Percentiles rank a stretch among this genome's conserved stretches.
Evolutionary conservation across 2,329 filamentous ascomycete species (phyloP).

Genomic region (Colletotrichum orchidophilum): DNA sequence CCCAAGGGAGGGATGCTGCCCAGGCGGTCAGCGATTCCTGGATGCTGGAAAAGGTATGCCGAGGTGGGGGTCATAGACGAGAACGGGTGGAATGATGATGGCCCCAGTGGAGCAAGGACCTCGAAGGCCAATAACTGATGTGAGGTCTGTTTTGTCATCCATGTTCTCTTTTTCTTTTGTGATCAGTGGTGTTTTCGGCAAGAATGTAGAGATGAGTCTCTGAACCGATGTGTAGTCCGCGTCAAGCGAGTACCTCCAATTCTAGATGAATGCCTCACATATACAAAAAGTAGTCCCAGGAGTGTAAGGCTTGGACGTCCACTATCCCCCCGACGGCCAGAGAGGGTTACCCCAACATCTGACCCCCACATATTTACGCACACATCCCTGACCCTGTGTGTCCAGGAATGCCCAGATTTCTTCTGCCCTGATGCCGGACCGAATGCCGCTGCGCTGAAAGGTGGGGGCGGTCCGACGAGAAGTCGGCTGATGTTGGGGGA

Average conservation of each 20-base stretch:
- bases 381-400: background rate
- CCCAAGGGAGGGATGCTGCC: background rate
- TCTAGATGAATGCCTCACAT: background rate
- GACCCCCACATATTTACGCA: slow-evolving; percentile 28
- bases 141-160: no score
- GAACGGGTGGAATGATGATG: background rate
- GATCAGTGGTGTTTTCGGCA: no score
- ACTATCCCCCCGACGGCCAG: background rate
- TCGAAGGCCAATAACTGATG: background rate
- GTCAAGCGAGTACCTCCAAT: background rate
- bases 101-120: background rate
- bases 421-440: background rate
- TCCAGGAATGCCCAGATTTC: background rate
- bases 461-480: background rate
- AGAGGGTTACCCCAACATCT: slow-evolving; percentile 10
- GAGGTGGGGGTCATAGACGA: background rate
- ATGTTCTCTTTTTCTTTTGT: no score
- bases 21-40: slow-evolving; percentile 14
- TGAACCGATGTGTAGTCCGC: no score
- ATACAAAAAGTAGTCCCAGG: background rate
- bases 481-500: slow-evolving; percentile 1
- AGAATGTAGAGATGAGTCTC: no score
- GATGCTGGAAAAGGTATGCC: no score
- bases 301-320: no score
- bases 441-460: background rate